Base-by-base conservation (phyloP, 129 eudicot species). In the Sambucus nigra region DNA sequence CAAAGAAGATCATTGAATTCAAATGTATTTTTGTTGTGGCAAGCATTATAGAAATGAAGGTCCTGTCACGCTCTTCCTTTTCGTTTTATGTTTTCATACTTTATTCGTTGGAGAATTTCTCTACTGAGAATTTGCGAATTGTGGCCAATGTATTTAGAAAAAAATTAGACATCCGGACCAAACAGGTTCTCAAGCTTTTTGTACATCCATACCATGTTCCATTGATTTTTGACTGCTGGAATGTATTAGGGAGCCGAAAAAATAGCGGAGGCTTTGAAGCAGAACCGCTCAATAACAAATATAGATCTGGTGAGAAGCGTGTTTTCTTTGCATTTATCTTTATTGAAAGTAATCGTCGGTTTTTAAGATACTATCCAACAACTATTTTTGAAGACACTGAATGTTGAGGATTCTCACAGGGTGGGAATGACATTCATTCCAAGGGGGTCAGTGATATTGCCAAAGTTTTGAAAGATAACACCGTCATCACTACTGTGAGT, bases 351-450 rank as follows among this genome's bases (percentile, higher is more conserved):
- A 28, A 32, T 0, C 23, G 45, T 28, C 53, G 1, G 10, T 22
- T 25, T 33, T 29, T 21, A 51, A 17, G 21, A 21, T 55, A 59
- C 42, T 51, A 19, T 38, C 22, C 12, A 31, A 47, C 48, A 25
- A 47, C 38, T 24, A 26, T 56, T 35, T 47, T 24, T 55, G 47
- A 26, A 10, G 54, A 15, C 28, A 24, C 12, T 2, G 35, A 15
- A 4, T 47, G 49, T 47, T 41, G 65, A 51, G 14, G 39, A 31
- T 55, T 49, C 59, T 60, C 71, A 59, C 73, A 91, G 98, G 94
- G 95, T 0, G 95, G 95, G 40, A 91, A 91, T 67, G 81, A 85
- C 72, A 85, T 91, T 29, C 98, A 79, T 72, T 89, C 94, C 19
- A 74, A 76, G 69, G 98, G 95, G 40, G 62, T 76, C 39, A 72